Base-by-base conservation (phyloP, 768 basidiomycete species). In the Suillus sp. region DNA sequence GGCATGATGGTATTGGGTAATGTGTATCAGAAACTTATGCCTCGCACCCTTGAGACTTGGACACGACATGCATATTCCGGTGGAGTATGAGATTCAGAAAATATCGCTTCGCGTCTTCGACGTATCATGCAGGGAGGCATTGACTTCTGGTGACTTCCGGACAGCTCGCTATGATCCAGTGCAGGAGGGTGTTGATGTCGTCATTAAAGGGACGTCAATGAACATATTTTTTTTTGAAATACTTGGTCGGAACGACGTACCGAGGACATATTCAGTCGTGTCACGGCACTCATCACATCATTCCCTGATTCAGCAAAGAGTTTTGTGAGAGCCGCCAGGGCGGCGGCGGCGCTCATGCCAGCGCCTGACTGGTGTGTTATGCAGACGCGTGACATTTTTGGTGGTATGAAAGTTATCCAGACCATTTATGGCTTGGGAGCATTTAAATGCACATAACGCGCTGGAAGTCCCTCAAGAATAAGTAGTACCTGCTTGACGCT, bases 161-260 rank as follows among this genome's bases (percentile, higher is more conserved):
- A 13, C 83, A 78, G 66, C 85, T 88, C 27, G 88, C 80, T 62
- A 95, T 90, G 53, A 98, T 86, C 92, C 91, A 94, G 71, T 97
- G 88, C 38, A 97, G 79, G 18, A 93, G 82, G 14, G 79, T 88
- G 13, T 86, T 84, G 65, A 97, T 85, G 13, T 81, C 75, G 25
- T 79, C 74, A 73, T 97, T 20, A 20, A 42, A 16, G 42, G 10
- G 13, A n/a, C 18, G 54, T 54, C 37, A 18, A 32, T 30, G n/a
- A 27, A 35, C 9, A 9, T 18, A 7, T 48, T 5, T 35, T 7
- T 48, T 4, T 35, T 18, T 38, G 18, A 20, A 42, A 42, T 42
- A 20, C 11, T 22, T 32, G 56, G 57, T 1, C 27, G 43, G 32
- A 11, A 8, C 27, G 22, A 71, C 74, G 59, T 62, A 74, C 74